Percentiles rank a stretch among this genome's conserved stretches.
These are phyloP conservation scores for Backusella liffmaniae DNA, from an alignment of 192 early-diverging fungal species.

Conservation along the genomic window DNA sequence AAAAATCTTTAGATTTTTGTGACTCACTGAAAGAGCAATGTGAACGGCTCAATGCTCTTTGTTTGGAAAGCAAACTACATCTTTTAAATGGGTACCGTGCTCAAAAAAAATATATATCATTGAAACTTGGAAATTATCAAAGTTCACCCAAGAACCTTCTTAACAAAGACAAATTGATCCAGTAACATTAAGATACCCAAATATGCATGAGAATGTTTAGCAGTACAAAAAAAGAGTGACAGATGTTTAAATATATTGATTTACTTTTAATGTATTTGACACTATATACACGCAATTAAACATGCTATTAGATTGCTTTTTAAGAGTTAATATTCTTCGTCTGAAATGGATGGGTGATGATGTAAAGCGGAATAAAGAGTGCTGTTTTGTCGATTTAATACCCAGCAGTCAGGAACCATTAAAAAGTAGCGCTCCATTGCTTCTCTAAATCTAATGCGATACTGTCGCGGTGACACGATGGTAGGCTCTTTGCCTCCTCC, in stretches of 20 bases:
- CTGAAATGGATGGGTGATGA: not conserved
- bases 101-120: no score
- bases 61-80: no score
- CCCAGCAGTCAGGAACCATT: slow-evolving; percentile 72
- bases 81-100: no score
- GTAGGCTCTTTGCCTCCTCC: slow-evolving; percentile 93
- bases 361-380: not conserved
- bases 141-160: no score
- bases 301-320: not conserved
- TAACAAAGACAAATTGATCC: no score
- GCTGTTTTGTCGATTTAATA: slow-evolving; percentile 16
- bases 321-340: not conserved
- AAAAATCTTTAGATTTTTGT: not conserved
- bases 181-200: no score
- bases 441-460: slow-evolving; percentile 88
- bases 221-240: no score
- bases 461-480: slow-evolving; percentile 93
- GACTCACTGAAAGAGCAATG: not conserved
- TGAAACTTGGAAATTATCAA: no score
- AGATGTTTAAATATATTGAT: not conserved
- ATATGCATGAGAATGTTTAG: no score
- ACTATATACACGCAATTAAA: not conserved
- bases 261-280: not conserved
- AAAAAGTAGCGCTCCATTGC: slow-evolving; percentile 94
- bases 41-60: no score